phyloP scores from a whole-genome alignment of 495 filamentous ascomycete species.

The Jackrogersella minutella region DNA sequence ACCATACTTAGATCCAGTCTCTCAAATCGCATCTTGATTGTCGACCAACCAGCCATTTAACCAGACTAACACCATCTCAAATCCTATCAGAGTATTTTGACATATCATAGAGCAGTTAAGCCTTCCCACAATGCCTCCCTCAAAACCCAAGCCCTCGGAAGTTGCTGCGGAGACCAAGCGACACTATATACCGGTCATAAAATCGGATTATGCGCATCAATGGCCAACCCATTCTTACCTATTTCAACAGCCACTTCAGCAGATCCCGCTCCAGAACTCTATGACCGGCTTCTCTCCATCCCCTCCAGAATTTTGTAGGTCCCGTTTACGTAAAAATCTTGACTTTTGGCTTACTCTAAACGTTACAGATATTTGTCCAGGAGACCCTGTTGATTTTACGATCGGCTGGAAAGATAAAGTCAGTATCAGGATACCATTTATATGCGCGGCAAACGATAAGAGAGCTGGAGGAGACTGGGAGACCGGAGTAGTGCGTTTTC shows the following conservation, averaged over 20 bases:
- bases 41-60: slow-evolving; percentile 9
- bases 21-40: slow-evolving; percentile 1
- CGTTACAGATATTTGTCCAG: slow-evolving; percentile 66
- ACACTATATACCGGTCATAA: slow-evolving; percentile 67
- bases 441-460: slow-evolving; percentile 79
- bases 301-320: slow-evolving; percentile 54
- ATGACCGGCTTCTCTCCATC: slow-evolving; percentile 41
- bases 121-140: slow-evolving; percentile 60
- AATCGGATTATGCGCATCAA: slow-evolving; percentile 54
- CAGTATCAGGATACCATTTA: slow-evolving; percentile 64
- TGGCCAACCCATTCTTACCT: slow-evolving; percentile 59
- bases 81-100: background rate
- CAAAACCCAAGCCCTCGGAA: slow-evolving; percentile 72
- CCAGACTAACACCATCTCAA: background rate
- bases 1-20: slow-evolving; percentile 16
- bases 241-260: slow-evolving; percentile 53
- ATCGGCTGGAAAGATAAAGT: slow-evolving; percentile 61
- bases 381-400: slow-evolving; percentile 74
- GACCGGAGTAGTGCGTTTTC: slow-evolving; percentile 57
- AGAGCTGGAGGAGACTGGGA: slow-evolving; percentile 81
- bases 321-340: background rate
- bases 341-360: slow-evolving; percentile 3
- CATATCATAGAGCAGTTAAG: background rate
- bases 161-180: slow-evolving; percentile 74
- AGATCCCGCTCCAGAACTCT: slow-evolving; percentile 49